Evolutionary conservation across 345 rosid species (phyloP), one percentile per base, ranked within the genome.

Genomic region (Jatropha curcas): DNA sequence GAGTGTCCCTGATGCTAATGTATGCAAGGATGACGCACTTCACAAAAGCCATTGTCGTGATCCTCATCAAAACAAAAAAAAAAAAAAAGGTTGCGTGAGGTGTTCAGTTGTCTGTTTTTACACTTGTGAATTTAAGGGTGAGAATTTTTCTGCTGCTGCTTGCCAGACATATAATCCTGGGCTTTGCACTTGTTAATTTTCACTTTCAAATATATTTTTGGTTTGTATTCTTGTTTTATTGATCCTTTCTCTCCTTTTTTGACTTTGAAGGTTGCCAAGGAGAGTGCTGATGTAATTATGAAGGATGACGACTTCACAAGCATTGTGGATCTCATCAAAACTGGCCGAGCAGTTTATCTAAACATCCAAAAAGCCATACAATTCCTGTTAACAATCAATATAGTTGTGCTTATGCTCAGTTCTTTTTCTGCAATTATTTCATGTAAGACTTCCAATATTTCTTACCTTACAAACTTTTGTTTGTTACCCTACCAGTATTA

Each of bases 331-430:
- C 92, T 88, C 43, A 92, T 92, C 45, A 93, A 62, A 86, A 91
- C 89, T 88, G 98, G 98, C 51, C 97, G 98, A 61, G 78, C 98
- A 9, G 97, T 93, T 53, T 93, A 93, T 67, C 89, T 93, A 41
- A 93, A 93, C 86, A 93, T 93, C 71, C 97, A 91, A 71, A 93
- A 93, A 86, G 91, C 91, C 77, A 97, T 93, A 82, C 98, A 93
- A 87, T 93, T 93, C 86, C 98, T 91, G 80, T 80, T 93, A 4
- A 93, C 98, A 50, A 97, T 93, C 46, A 93, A 93, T 70, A 84
- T 93, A 39, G 98, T 89, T 53, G 98, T 97, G 58, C 92, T 93
- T 22, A 75, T 88, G 1, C 31, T 69, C 45, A 62, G 69, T 53
- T 75, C 69, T 31, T 84, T 83, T 76, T 87, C 97, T 50, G 98